Percentiles rank a stretch among this genome's conserved stretches.
Conservation (phyloP, 768 basidiomycete species). For the Cytidiella melzeri region DNA sequence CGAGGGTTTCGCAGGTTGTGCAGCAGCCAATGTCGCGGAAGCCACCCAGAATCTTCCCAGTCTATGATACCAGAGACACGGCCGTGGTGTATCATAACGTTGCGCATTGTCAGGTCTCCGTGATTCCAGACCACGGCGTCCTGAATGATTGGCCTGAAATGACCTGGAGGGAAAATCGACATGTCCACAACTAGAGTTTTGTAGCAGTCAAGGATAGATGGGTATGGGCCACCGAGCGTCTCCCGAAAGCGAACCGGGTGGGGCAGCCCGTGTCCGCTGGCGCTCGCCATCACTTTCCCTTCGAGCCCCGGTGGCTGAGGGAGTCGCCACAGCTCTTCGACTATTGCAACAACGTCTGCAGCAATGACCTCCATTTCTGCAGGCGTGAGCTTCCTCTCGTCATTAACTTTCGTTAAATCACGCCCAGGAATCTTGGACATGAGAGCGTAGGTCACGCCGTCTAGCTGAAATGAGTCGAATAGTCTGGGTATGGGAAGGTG, state of each 20-base stretch:
- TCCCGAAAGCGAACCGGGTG: constrained; percentile 14
- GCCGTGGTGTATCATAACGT: constrained; percentile 6
- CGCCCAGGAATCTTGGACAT: constrained; percentile 20
- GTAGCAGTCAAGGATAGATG: constrained; percentile 17
- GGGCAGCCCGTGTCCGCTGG: constrained; percentile 21
- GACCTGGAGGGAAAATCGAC: background rate
- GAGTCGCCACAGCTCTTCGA: constrained; percentile 17
- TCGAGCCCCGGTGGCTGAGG: constrained; percentile 13
- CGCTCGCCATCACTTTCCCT: constrained; percentile 21
- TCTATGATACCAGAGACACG: constrained; percentile 7
- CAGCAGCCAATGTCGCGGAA: constrained; percentile 7
- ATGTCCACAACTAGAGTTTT: constrained; percentile 5
- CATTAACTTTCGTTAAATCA: constrained; percentile 1
- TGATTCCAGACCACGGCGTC: constrained; percentile 9
- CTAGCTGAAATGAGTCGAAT: constrained; percentile 15
- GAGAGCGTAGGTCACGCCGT: constrained; percentile 16
- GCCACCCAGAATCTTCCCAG: constrained; percentile 10
- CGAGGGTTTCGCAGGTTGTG: background rate
- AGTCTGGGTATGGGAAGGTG: constrained; percentile 20
- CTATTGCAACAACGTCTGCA: constrained; percentile 5
- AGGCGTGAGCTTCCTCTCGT: constrained; percentile 3
- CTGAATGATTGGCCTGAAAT: background rate
- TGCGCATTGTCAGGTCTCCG: constrained; percentile 5
- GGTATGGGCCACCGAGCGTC: constrained; percentile 15
- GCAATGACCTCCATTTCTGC: constrained; percentile 1